These are phyloP conservation scores for Monosporascus sp. DNA, from an alignment of 2,329 filamentous ascomycete species.

Conservation along the genomic window DNA sequence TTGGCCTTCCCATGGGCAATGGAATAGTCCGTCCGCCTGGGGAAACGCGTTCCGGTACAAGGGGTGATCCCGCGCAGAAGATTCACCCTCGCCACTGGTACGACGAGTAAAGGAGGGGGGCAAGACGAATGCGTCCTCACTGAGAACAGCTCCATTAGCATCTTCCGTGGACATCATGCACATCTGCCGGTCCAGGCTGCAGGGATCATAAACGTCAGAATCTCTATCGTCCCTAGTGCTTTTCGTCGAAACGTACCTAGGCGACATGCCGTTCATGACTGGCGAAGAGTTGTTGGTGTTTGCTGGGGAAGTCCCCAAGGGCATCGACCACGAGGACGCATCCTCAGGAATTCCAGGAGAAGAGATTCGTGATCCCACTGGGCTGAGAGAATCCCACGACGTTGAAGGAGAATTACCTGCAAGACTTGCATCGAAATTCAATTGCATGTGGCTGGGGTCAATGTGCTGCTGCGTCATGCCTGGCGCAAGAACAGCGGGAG, in stretches of 20 bases:
- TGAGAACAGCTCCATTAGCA: constrained; percentile 30
- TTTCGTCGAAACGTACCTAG: constrained; percentile 42
- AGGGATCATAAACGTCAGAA: constrained; percentile 26
- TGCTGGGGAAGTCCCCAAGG: constrained; percentile 37
- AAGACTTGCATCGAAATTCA: constrained; percentile 47
- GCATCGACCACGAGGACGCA: constrained; percentile 42
- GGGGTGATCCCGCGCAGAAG: constrained; percentile 57
- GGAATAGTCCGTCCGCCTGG: constrained; percentile 74
- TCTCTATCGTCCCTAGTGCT: not conserved
- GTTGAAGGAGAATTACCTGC: constrained; percentile 47
- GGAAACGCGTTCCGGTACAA: constrained; percentile 66
- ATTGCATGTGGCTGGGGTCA: constrained; percentile 51
- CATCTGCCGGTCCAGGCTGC: constrained; percentile 36
- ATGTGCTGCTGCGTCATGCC: constrained; percentile 49
- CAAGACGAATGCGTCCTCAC: constrained; percentile 33
- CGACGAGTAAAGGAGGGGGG: constrained; percentile 43
- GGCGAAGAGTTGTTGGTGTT: constrained; percentile 46
- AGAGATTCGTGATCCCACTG: constrained; percentile 46
- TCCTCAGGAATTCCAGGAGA: constrained; percentile 47
- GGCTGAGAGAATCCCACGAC: constrained; percentile 48
- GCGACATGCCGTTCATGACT: constrained; percentile 45
- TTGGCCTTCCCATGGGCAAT: constrained; percentile 81
- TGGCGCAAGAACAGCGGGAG: constrained; percentile 34
- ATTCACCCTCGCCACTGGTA: constrained; percentile 49
- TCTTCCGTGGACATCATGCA: constrained; percentile 34